Evolutionary conservation across 129 eudicot genomes (phyloP).

Genomic region (Sambucus nigra): DNA sequence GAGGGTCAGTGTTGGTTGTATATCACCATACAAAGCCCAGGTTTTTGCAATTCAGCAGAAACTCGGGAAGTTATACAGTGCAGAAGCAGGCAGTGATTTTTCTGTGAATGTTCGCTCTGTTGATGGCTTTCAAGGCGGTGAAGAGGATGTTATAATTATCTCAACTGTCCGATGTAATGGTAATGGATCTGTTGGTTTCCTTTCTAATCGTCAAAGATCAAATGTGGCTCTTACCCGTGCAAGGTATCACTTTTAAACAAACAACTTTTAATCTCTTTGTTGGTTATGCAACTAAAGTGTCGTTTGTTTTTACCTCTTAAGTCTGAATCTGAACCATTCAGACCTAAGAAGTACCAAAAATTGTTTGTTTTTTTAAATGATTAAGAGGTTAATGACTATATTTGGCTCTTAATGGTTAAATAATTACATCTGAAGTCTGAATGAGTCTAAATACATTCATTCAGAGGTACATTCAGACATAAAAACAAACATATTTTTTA

Average conservation of each 20-base stretch:
- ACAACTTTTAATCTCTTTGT: too few species aligned
- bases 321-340: too few species aligned
- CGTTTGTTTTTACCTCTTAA: too few species aligned
- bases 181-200: conserved; percentile 59
- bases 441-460: too few species aligned
- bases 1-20: conserved; percentile 50
- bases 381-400: too few species aligned
- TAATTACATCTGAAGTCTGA: too few species aligned
- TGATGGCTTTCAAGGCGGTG: conserved; percentile 71
- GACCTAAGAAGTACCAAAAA: too few species aligned
- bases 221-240: conserved; percentile 81
- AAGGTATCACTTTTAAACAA: conserved; percentile 25
- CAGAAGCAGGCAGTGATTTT: conserved; percentile 20
- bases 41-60: conserved; percentile 39
- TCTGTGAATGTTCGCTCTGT: conserved; percentile 46
- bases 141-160: conserved; percentile 59
- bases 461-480: too few species aligned
- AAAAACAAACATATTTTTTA: too few species aligned
- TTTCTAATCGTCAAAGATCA: conserved; percentile 35
- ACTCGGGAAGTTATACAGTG: conserved; percentile 27
- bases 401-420: too few species aligned
- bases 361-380: too few species aligned
- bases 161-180: conserved; percentile 56
- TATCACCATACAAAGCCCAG: conserved; percentile 77
- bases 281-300: too few species aligned